Evolutionary conservation across 768 basidiomycete species (phyloP).

Genomic region (Podaxis sp.): DNA sequence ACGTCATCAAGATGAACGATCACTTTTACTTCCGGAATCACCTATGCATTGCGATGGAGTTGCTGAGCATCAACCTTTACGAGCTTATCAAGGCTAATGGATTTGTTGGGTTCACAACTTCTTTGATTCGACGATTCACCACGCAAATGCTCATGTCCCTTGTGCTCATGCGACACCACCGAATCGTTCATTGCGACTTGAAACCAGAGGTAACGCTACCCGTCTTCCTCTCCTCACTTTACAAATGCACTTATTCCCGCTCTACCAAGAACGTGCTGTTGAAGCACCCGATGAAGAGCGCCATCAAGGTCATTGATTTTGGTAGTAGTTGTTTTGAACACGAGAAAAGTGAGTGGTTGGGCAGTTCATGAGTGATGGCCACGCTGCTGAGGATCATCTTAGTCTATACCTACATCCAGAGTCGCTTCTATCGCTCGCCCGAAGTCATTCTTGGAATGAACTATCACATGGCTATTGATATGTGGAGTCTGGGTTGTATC

Average conservation of each 20-base stretch:
- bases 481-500: slow-evolving; percentile 99
- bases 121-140: slow-evolving; percentile 92
- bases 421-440: slow-evolving; percentile 99
- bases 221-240: not conserved
- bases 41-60: slow-evolving; percentile 96
- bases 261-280: slow-evolving; percentile 80
- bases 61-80: slow-evolving; percentile 97
- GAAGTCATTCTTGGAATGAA: slow-evolving; percentile 99
- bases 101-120: slow-evolving; percentile 96
- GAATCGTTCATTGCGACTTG: slow-evolving; percentile 97
- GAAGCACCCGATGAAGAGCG: slow-evolving; percentile 92
- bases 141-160: slow-evolving; percentile 92
- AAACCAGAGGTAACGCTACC: slow-evolving; percentile 79
- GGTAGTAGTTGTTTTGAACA: slow-evolving; percentile 98
- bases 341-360: slow-evolving; percentile 77
- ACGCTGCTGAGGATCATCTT: slow-evolving; percentile 9
- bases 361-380: not conserved
- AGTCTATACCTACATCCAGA: slow-evolving; percentile 99
- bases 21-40: slow-evolving; percentile 98
- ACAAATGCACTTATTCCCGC: slow-evolving; percentile 4
- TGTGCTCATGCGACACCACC: slow-evolving; percentile 91
- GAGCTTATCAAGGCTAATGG: slow-evolving; percentile 99
- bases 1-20: slow-evolving; percentile 97
- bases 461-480: slow-evolving; percentile 98
- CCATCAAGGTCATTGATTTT: slow-evolving; percentile 98